These are phyloP conservation scores for Plasmodium malariae DNA, from an alignment of 169 alveolate species.

Conservation along the genomic window DNA sequence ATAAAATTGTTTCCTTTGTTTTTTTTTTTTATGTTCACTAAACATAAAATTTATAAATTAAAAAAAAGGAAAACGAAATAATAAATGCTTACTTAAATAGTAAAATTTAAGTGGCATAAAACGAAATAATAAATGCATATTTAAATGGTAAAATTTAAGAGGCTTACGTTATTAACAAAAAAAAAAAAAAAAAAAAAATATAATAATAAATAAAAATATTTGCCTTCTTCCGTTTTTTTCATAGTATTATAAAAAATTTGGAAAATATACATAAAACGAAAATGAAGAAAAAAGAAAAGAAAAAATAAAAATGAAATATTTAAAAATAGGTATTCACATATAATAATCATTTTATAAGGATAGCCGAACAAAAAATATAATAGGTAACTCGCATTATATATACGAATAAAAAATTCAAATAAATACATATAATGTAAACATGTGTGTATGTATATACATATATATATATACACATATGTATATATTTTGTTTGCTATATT, in stretches of 20 bases:
- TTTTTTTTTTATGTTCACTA: neutral
- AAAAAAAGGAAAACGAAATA: neutral
- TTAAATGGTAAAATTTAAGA: neutral
- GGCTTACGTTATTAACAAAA: neutral
- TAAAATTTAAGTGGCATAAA: too few species aligned
- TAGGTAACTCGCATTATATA: neutral
- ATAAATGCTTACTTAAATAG: too few species aligned
- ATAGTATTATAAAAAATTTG: neutral
- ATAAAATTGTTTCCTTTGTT: neutral
- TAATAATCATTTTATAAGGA: constrained; percentile 27
- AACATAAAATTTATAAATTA: constrained; percentile 7
- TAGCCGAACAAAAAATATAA: constrained; percentile 28
- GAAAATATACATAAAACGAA: constrained; percentile 3
- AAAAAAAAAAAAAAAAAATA: constrained; percentile 16
- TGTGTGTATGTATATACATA: too few species aligned
- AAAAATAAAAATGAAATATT: constrained; percentile 17
- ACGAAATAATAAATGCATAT: neutral
- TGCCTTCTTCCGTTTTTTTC: constrained; percentile 3
- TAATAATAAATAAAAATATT: neutral
- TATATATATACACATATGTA: too few species aligned
- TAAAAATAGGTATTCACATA: constrained; percentile 30
- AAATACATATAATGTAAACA: neutral
- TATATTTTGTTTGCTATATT: too few species aligned
- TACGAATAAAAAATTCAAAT: neutral
- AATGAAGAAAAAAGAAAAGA: constrained; percentile 20